phyloP scores from a whole-genome alignment of 2,329 filamentous ascomycete species.

The Arthroderma uncinatum region DNA sequence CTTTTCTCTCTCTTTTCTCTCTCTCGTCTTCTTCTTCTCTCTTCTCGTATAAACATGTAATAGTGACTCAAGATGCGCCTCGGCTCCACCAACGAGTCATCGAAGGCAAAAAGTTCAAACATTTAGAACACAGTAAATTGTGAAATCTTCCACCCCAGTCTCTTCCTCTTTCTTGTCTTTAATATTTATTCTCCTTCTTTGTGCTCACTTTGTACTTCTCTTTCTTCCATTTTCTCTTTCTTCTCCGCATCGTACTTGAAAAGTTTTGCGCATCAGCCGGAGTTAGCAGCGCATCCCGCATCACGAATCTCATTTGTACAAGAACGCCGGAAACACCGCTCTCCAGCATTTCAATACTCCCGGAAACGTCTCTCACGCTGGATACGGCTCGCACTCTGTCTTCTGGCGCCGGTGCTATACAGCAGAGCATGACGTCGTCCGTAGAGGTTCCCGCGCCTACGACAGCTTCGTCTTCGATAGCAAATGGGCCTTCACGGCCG shows the following conservation, averaged over 20 bases:
- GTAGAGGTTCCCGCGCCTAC: not conserved
- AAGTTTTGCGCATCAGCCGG: not conserved
- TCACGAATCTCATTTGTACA: not conserved
- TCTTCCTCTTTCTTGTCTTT: not conserved
- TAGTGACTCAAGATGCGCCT: too few relatives aligned
- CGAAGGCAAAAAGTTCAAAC: not conserved
- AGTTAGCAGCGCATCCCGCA: not conserved
- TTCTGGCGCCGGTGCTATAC: not conserved
- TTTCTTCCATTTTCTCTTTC: not conserved
- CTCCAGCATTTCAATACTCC: not conserved
- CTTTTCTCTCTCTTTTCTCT: not conserved
- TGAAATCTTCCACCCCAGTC: too few relatives aligned
- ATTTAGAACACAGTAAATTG: too few relatives aligned
- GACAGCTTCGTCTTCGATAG: not conserved
- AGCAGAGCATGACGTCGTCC: not conserved
- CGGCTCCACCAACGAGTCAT: not conserved
- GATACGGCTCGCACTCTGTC: not conserved
- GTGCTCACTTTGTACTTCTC: not conserved
- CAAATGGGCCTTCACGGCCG: not conserved
- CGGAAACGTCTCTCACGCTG: not conserved
- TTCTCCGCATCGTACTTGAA: not conserved
- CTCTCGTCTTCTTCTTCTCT: not conserved
- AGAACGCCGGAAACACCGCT: not conserved
- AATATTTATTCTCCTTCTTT: not conserved
- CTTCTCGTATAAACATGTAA: too few relatives aligned